Percentiles rank a stretch among this genome's conserved stretches.
phyloP scores from a whole-genome alignment of 306 rosid species.

The Alnus glutinosa region DNA sequence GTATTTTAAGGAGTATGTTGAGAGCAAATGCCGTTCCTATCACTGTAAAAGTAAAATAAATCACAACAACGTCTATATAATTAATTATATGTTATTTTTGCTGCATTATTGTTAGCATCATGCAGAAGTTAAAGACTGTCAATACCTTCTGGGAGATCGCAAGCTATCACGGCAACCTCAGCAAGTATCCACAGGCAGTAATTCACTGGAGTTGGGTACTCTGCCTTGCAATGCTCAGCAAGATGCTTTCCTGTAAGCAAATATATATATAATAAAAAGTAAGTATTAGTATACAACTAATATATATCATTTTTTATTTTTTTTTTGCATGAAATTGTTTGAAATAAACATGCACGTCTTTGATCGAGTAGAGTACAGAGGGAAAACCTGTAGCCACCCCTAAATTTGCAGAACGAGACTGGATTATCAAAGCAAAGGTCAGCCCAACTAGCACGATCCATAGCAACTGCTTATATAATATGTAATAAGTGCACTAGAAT shows the following conservation, averaged over 20 bases:
- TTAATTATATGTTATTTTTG: too few relatives aligned
- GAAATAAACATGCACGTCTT: too few relatives aligned
- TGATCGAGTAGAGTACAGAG: too few relatives aligned
- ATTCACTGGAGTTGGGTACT: conserved; percentile 8
- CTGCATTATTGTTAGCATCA: too few relatives aligned
- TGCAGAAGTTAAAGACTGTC: too few relatives aligned
- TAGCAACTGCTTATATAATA: conserved; percentile 10
- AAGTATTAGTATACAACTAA: too few relatives aligned
- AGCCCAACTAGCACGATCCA: conserved; percentile 27
- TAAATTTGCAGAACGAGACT: conserved; percentile 24
- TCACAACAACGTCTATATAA: neutral
- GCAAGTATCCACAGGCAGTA: conserved; percentile 22
- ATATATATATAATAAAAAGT: too few relatives aligned
- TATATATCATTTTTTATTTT: too few relatives aligned
- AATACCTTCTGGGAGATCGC: conserved; percentile 24
- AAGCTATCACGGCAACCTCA: conserved; percentile 22
- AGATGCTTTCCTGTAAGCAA: conserved; percentile 24
- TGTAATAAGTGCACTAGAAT: neutral
- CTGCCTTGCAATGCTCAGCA: conserved; percentile 24
- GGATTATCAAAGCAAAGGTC: conserved; percentile 20
- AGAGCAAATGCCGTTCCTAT: conserved; percentile 28
- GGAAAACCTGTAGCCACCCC: conserved; percentile 21
- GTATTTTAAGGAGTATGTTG: conserved; percentile 8
- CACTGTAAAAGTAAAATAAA: neutral
- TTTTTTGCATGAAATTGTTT: too few relatives aligned